Evolutionary conservation across 139 green algal species (phyloP), one percentile per base, ranked within the genome.

Genomic region (Coelastrella sp.): DNA sequence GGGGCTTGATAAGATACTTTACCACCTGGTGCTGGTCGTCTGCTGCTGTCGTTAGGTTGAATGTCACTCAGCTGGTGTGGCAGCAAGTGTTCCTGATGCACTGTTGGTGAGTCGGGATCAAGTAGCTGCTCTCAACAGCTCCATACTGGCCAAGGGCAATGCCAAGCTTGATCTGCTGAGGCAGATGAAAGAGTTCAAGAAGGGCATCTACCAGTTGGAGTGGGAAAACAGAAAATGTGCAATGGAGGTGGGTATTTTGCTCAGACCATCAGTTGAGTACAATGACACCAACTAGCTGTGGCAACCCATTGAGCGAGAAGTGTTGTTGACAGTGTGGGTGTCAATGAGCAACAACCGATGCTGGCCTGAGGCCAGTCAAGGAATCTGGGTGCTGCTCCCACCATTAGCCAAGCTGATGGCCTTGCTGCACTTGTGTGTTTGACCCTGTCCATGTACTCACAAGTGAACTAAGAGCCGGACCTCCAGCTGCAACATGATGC

Each of bases 111-210:
- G 93, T 7, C 87, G 90, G 11, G 70, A 59, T 3, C 63, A 93
- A 66, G 93, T 97, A 65, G 91, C 96, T 82, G 84, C 61, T 7
- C 27, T 96, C 19, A 96, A 97, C 87, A 78, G 78, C 1, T 85
- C 92, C 11, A 94, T 97, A 14, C 73, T 84, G 19, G 79, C 88
- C 58, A 94, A 95, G 84, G 87, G 87, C 61, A 70, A 15, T 17
- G 59, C 60, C 5, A 94, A 95, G 78, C 78, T 96, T 68, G 94
- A 95, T 14, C 84, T 96, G 27, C 91, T 98, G 66, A 90, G 27
- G 19, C 91, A 90, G 6, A 97, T 96, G 87, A 97, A 97, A 91
- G 93, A 97, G 88, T 98, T 97, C 93, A 97, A 97, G 84, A 93
- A 93, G 65, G 95, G 95, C 80, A 97, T 97, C 56, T 96, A 97